Evolutionary conservation across 2,329 filamentous ascomycete species (phyloP).

Genomic region (Xylariomycetidae sp.): DNA sequence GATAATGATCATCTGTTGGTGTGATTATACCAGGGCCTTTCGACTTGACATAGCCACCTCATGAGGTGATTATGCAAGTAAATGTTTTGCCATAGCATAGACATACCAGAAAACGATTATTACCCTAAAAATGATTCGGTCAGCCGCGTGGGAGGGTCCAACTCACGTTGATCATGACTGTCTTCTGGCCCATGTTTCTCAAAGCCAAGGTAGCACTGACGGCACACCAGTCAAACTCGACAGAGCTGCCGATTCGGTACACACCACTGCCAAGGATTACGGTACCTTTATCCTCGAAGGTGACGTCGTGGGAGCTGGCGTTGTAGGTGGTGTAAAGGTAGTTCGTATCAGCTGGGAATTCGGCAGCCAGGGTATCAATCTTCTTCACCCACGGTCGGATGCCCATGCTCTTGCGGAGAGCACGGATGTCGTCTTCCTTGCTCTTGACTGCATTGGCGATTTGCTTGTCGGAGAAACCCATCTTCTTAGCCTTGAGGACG

Average conservation of each 20-base stretch:
- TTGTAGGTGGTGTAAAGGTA: constrained; percentile 99
- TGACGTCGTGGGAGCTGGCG: constrained; percentile 85
- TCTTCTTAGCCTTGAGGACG: constrained; percentile 87
- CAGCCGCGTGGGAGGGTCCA: constrained; percentile 7
- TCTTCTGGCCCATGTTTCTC: constrained; percentile 87
- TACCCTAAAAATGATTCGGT: not conserved
- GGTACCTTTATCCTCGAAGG: constrained; percentile 86
- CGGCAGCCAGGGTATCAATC: constrained; percentile 94
- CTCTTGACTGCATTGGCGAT: constrained; percentile 81
- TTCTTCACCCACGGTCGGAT: constrained; percentile 96
- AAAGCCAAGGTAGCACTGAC: constrained; percentile 83
- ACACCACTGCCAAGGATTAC: constrained; percentile 90
- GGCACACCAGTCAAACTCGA: constrained; percentile 98
- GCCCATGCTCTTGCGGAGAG: constrained; percentile 75
- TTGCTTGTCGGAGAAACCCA: constrained; percentile 95
- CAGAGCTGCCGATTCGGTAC: constrained; percentile 94
- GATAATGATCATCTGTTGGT: too few relatives aligned
- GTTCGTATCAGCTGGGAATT: constrained; percentile 93
- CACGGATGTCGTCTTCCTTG: constrained; percentile 85
- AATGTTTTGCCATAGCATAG: too few relatives aligned
- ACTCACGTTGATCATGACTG: constrained; percentile 86
- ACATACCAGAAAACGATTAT: too few relatives aligned
- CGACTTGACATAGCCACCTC: too few relatives aligned
- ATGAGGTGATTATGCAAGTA: too few relatives aligned
- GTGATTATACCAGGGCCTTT: too few relatives aligned